These are phyloP conservation scores for Cucumis melo DNA, from an alignment of 306 rosid species.

Conservation along the genomic window DNA sequence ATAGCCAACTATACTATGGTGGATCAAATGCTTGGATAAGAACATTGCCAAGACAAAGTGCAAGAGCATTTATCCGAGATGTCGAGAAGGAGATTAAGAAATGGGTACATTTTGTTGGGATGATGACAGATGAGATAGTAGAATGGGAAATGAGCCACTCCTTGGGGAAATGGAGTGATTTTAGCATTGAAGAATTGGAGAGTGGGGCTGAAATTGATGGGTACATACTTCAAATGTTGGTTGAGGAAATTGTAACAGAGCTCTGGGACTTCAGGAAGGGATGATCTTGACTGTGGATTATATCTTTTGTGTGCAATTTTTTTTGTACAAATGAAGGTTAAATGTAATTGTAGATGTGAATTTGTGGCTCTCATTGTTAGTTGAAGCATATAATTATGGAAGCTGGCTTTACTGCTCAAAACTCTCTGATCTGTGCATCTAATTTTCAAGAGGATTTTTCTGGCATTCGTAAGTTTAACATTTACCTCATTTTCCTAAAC, in stretches of 20 bases:
- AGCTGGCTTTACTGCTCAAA: not conserved
- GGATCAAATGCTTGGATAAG: slow-evolving; percentile 40
- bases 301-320: not conserved
- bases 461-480: not conserved
- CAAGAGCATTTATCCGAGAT: slow-evolving; percentile 26
- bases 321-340: slow-evolving; percentile 1
- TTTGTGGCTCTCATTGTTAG: not conserved
- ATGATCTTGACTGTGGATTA: not conserved
- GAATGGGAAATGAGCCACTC: slow-evolving; percentile 82
- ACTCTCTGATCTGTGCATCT: not conserved
- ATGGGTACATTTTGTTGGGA: slow-evolving; percentile 46
- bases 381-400: not conserved
- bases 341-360: slow-evolving; percentile 3
- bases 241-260: slow-evolving; percentile 57
- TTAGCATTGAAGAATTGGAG: slow-evolving; percentile 62
- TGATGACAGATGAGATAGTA: slow-evolving; percentile 56
- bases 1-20: slow-evolving; percentile 22
- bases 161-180: slow-evolving; percentile 62
- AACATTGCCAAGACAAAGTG: slow-evolving; percentile 18
- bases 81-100: slow-evolving; percentile 37
- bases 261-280: not conserved
- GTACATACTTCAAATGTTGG: slow-evolving; percentile 42
- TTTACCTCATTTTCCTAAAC: not conserved
- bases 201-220: slow-evolving; percentile 40
- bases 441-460: not conserved